phyloP scores from a whole-genome alignment of 345 rosid genomes.

The Eucalyptus dawsonii region DNA sequence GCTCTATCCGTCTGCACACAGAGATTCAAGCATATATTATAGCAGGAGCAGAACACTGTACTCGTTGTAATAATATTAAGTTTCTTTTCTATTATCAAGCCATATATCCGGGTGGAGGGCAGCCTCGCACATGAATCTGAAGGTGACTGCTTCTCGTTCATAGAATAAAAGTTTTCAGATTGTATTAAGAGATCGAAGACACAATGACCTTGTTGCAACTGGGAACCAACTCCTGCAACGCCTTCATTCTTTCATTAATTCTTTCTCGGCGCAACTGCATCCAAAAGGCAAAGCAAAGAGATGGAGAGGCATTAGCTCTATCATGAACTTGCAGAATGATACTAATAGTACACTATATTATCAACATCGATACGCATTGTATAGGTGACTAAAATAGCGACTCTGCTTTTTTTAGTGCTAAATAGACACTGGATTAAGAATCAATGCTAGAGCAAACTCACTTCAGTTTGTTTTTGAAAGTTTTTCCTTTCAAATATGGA shows the following conservation, averaged over 20 bases:
- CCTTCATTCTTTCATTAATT: slow-evolving; percentile 66
- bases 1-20: slow-evolving; percentile 62
- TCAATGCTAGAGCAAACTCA: neutral
- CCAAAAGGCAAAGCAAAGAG: neutral
- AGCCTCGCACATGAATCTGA: neutral
- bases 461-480: neutral
- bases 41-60: neutral
- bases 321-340: neutral
- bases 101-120: neutral
- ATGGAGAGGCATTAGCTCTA: neutral
- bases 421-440: neutral
- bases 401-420: neutral
- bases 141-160: neutral
- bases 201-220: slow-evolving; percentile 51
- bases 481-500: neutral
- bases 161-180: neutral
- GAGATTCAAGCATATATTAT: neutral
- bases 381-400: neutral
- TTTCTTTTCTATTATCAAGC: neutral
- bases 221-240: slow-evolving; percentile 70
- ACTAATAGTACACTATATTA: neutral
- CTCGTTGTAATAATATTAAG: neutral
- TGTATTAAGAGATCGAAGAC: neutral
- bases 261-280: slow-evolving; percentile 64
- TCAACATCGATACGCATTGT: neutral